phyloP scores from a whole-genome alignment of 1,284 basidiomycete genomes.

The Rhodotorula sp. region DNA sequence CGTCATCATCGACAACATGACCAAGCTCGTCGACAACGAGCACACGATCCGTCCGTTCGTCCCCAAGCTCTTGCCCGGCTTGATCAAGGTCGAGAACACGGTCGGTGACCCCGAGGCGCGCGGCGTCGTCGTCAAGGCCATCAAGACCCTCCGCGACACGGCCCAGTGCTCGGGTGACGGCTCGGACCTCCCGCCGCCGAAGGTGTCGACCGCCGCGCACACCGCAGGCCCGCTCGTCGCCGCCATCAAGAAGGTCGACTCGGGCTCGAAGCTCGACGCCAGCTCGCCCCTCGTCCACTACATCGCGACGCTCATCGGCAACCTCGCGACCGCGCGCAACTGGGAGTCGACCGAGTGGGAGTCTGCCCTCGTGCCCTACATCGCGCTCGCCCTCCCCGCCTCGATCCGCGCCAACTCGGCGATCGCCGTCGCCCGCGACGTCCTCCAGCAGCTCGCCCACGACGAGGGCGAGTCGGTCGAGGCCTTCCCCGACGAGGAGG shows the following conservation, averaged over 20 bases:
- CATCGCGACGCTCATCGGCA: conserved; percentile 73
- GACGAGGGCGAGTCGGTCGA: conserved; percentile 69
- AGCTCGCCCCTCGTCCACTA: conserved; percentile 65
- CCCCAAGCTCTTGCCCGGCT: conserved; percentile 87
- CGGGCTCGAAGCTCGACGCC: conserved; percentile 51
- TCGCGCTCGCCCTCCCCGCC: conserved; percentile 62
- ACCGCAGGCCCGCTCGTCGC: conserved; percentile 65
- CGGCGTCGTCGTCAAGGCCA: conserved; percentile 79
- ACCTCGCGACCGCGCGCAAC: conserved; percentile 84
- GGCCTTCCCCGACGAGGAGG: conserved; percentile 83
- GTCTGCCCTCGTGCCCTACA: conserved; percentile 67
- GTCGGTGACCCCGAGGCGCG: conserved; percentile 96
- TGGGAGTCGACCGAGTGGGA: conserved; percentile 89
- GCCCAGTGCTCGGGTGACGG: conserved; percentile 86
- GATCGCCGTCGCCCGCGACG: conserved; percentile 69
- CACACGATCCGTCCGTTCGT: conserved; percentile 94
- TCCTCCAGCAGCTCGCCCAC: conserved; percentile 82
- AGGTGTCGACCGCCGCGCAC: conserved; percentile 66
- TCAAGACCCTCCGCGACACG: conserved; percentile 87
- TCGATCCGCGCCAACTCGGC: conserved; percentile 59
- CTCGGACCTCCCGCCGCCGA: conserved; percentile 80
- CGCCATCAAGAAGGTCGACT: conserved; percentile 79
- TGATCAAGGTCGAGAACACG: conserved; percentile 87
- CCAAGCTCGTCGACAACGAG: conserved; percentile 94
- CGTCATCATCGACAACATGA: conserved; percentile 97